Conservation (phyloP, 208 protist species). For the Kentomonas sorsogonicus region DNA sequence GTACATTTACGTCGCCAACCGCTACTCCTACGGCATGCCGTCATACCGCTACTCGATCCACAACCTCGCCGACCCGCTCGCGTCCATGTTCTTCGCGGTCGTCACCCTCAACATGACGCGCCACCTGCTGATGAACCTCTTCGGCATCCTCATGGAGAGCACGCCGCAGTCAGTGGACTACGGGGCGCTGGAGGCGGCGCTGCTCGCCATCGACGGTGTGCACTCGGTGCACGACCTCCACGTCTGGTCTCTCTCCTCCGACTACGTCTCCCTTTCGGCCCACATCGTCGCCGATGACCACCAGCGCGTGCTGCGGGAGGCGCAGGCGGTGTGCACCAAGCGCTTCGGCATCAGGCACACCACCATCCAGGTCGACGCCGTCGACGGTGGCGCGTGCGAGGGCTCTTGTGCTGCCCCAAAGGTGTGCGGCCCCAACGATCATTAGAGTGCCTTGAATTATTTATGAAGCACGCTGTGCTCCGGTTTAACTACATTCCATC, state of each 20-base stretch:
- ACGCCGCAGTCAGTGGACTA: constrained; percentile 73
- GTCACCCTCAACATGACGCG: constrained; percentile 86
- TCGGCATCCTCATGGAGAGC: constrained; percentile 88
- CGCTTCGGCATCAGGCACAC: constrained; percentile 77
- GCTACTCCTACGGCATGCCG: constrained; percentile 27
- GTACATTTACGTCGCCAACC: constrained; percentile 77
- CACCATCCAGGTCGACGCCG: constrained; percentile 86
- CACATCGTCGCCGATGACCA: constrained; percentile 64
- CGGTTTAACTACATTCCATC: too few species aligned
- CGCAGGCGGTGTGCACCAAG: constrained; percentile 46
- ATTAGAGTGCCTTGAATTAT: too few species aligned
- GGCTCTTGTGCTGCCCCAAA: constrained; percentile 19
- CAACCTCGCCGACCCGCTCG: constrained; percentile 87
- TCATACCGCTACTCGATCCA: constrained; percentile 54
- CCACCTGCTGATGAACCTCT: constrained; percentile 49
- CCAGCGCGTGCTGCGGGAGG: constrained; percentile 39
- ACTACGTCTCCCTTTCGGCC: constrained; percentile 70
- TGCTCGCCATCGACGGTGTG: constrained; percentile 61
- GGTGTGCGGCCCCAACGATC: too few species aligned
- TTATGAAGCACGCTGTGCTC: too few species aligned
- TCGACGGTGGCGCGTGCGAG: constrained; percentile 20
- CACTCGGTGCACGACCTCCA: constrained; percentile 85
- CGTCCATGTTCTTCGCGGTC: constrained; percentile 82
- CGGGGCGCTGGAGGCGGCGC: constrained; percentile 28
- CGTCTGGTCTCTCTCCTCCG: constrained; percentile 83